Evolutionary conservation across 1,284 basidiomycete genomes (phyloP).

Genomic region (Earliella scabrosa): DNA sequence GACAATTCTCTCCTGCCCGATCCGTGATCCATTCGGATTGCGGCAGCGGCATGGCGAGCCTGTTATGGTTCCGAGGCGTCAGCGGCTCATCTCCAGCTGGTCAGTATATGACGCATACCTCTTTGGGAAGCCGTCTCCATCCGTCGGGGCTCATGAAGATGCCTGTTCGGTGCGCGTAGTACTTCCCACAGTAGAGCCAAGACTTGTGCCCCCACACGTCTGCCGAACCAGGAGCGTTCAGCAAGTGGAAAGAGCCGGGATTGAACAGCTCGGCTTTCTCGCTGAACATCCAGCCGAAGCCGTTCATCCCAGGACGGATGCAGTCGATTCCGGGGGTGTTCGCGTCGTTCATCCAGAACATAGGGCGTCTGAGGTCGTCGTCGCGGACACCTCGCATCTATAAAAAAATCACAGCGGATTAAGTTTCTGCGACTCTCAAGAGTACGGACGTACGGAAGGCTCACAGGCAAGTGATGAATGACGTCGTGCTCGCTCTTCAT

Average conservation of each 20-base stretch:
- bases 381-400: too few species aligned
- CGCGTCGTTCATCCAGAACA: constrained; percentile 7
- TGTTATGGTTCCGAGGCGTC: too few species aligned
- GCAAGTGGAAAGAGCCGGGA: constrained; percentile 14
- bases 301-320: constrained; percentile 1
- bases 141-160: constrained; percentile 1
- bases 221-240: constrained; percentile 4
- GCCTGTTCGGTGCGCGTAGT: constrained; percentile 12
- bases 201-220: neutral
- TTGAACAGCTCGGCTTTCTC: constrained; percentile 1
- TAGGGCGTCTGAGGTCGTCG: constrained; percentile 2
- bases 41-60: neutral
- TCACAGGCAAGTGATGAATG: neutral
- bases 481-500: constrained; percentile 1
- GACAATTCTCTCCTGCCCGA: too few species aligned
- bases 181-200: constrained; percentile 18
- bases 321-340: constrained; percentile 1
- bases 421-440: too few species aligned
- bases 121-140: constrained; percentile 3
- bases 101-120: too few species aligned
- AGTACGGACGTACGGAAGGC: neutral
- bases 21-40: too few species aligned
- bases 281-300: constrained; percentile 14
- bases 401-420: too few species aligned
- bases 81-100: too few species aligned